Conservation (phyloP, 2,329 filamentous ascomycete genomes). For the Biscogniauxia sp. region DNA sequence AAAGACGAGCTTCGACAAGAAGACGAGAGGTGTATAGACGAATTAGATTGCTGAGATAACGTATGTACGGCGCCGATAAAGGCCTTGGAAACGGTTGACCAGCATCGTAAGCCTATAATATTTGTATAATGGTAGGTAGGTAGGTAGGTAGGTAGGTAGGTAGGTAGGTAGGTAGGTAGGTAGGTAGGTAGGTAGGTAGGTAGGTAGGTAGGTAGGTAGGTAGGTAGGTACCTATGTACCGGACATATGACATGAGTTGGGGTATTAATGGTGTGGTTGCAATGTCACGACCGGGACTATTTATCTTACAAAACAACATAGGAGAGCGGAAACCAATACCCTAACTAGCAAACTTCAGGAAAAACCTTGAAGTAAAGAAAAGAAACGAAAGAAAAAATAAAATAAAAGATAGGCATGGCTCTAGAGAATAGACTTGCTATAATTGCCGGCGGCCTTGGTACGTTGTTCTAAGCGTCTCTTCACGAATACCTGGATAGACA, state of each 20-base stretch:
- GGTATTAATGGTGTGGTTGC: too few relatives aligned
- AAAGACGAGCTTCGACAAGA: not conserved
- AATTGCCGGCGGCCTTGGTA: conserved; percentile 42
- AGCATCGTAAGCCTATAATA: not conserved
- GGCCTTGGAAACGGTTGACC: not conserved
- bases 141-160: too few relatives aligned
- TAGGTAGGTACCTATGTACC: too few relatives aligned
- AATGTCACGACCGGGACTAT: too few relatives aligned
- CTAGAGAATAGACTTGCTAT: conserved; percentile 39
- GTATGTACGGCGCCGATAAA: not conserved
- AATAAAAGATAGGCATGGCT: conserved; percentile 28
- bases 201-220: too few relatives aligned
- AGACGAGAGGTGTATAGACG: not conserved
- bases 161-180: too few relatives aligned
- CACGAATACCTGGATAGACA: not conserved
- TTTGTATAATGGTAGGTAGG: too few relatives aligned
- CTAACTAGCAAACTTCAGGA: not conserved
- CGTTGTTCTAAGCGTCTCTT: conserved; percentile 3
- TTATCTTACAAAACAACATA: too few relatives aligned
- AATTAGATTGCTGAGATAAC: not conserved
- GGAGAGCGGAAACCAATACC: too few relatives aligned
- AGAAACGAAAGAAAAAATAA: too few relatives aligned
- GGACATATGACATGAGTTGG: too few relatives aligned
- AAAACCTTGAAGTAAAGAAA: not conserved
- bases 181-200: too few relatives aligned